Percentiles rank a stretch among this genome's conserved stretches.
phyloP scores from a whole-genome alignment of 2,329 filamentous ascomycete species.

The Aspergillus felis region DNA sequence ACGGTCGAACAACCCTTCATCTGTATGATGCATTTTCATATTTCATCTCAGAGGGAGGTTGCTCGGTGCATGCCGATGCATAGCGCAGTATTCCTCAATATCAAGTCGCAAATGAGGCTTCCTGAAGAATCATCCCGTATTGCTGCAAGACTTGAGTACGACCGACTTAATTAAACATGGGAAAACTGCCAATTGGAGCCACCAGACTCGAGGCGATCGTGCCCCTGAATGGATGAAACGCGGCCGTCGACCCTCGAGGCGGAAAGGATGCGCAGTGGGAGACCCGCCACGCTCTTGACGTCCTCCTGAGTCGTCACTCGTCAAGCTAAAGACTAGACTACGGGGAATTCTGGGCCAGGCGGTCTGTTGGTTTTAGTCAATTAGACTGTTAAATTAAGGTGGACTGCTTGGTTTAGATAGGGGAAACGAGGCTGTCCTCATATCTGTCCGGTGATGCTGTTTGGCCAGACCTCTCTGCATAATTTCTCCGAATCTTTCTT shows the following conservation, averaged over 20 bases:
- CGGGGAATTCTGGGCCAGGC: background rate
- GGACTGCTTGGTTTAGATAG: background rate
- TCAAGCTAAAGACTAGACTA: background rate
- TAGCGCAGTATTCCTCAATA: background rate
- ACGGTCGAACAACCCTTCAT: no score
- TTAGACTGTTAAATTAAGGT: background rate
- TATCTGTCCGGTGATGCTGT: background rate
- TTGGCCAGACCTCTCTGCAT: slow-evolving; percentile 4
- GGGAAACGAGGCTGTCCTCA: background rate
- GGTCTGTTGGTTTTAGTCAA: background rate
- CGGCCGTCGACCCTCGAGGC: slow-evolving; percentile 4
- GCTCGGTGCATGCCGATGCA: background rate
- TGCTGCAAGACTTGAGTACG: background rate
- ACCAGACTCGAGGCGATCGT: background rate
- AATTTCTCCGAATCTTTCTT: slow-evolving; percentile 3
- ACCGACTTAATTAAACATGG: background rate
- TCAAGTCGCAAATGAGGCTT: background rate
- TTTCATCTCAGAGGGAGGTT: background rate
- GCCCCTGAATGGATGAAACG: slow-evolving; percentile 6
- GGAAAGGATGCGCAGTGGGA: slow-evolving; percentile 12
- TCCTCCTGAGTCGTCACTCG: background rate
- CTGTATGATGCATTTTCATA: background rate
- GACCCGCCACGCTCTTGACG: slow-evolving; percentile 3
- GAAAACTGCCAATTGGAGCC: background rate
- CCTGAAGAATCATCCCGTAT: background rate